A percentile compares a stretch with the other conserved stretches of the same genome.
Conservation (phyloP, 352 stramenopile species). For the Phytophthora pistaciae region DNA sequence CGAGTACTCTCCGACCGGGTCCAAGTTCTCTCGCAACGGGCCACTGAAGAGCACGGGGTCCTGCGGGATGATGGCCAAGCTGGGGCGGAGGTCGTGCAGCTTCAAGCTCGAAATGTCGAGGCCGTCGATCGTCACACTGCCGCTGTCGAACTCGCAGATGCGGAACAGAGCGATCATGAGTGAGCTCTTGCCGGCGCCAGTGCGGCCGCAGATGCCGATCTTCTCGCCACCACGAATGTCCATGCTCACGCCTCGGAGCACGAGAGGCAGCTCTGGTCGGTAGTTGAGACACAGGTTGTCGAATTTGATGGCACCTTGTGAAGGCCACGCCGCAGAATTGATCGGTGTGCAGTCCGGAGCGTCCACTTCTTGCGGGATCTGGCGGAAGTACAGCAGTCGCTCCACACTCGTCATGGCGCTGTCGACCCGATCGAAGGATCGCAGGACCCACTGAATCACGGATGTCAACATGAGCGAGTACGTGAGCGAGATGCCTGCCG, state of each 20-base stretch:
- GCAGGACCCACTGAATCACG: slow-evolving; percentile 44
- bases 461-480: slow-evolving; percentile 38
- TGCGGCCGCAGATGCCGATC: slow-evolving; percentile 16
- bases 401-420: slow-evolving; percentile 51
- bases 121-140: slow-evolving; percentile 87
- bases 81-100: slow-evolving; percentile 43
- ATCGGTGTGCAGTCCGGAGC: not conserved
- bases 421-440: slow-evolving; percentile 48
- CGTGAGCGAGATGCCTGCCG: slow-evolving; percentile 17
- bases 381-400: slow-evolving; percentile 43
- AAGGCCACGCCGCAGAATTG: slow-evolving; percentile 30
- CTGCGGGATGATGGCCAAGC: slow-evolving; percentile 64
- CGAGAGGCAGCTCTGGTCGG: slow-evolving; percentile 37
- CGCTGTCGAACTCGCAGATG: slow-evolving; percentile 58
- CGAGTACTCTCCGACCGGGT: slow-evolving; percentile 84
- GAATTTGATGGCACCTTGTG: slow-evolving; percentile 36
- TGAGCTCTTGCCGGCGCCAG: slow-evolving; percentile 14
- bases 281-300: slow-evolving; percentile 25
- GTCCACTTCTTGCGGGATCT: slow-evolving; percentile 43
- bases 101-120: slow-evolving; percentile 71
- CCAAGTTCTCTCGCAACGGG: slow-evolving; percentile 88
- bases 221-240: slow-evolving; percentile 32
- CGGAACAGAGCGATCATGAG: slow-evolving; percentile 21
- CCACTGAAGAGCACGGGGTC: slow-evolving; percentile 93
- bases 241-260: slow-evolving; percentile 45